These are phyloP conservation scores for Vigna radiata DNA, from an alignment of 306 rosid species.

Conservation along the genomic window DNA sequence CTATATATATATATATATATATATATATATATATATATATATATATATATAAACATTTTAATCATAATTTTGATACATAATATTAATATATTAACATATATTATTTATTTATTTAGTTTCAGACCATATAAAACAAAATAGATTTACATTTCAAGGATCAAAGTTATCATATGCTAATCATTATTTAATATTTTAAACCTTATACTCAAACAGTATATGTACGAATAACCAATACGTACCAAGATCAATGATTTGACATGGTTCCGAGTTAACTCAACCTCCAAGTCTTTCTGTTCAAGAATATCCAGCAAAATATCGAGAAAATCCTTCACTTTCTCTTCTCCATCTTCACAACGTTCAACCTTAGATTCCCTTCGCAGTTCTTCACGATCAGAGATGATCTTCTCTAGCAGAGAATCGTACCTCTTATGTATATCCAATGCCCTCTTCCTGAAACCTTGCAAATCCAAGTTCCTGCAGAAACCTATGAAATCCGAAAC, in stretches of 20 bases:
- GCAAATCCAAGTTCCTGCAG: constrained; percentile 42
- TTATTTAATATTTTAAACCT: no score
- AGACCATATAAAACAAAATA: no score
- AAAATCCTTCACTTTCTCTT: constrained; percentile 47
- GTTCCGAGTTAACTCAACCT: constrained; percentile 46
- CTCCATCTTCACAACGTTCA: not conserved
- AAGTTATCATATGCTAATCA: no score
- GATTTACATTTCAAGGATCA: no score
- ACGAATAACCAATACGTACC: constrained; percentile 28
- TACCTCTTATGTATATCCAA: constrained; percentile 45
- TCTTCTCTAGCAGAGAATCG: constrained; percentile 53
- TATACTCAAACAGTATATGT: no score
- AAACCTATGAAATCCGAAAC: constrained; percentile 28
- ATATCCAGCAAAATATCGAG: constrained; percentile 59
- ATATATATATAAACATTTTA: no score
- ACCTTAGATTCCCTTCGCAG: constrained; percentile 11
- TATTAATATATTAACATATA: no score
- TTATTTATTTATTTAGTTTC: no score
- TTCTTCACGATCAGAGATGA: constrained; percentile 54
- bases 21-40: no score
- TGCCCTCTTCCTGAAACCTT: constrained; percentile 52
- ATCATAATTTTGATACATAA: no score
- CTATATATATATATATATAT: no score
- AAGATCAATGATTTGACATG: constrained; percentile 55
- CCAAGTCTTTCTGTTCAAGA: constrained; percentile 30